phyloP scores from a whole-genome alignment of 768 basidiomycete species.

The Termitomyces sp. region DNA sequence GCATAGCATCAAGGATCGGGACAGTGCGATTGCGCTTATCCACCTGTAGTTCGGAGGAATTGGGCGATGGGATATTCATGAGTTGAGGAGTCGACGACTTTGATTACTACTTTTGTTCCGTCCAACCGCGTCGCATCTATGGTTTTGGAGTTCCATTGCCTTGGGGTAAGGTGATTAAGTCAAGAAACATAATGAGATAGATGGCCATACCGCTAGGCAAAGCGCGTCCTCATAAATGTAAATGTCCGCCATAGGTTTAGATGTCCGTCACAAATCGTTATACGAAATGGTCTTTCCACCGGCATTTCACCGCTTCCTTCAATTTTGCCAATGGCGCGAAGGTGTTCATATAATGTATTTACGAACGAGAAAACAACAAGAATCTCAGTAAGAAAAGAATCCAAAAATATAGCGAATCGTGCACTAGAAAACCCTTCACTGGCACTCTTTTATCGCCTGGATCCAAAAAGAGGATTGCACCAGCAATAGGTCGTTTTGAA shows the following conservation, averaged over 20 bases:
- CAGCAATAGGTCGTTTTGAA: not conserved
- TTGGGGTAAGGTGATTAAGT: not conserved
- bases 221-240: not conserved
- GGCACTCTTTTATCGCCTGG: not conserved
- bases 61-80: not conserved
- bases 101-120: not conserved
- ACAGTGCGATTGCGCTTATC: not conserved
- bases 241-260: not conserved
- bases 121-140: not conserved
- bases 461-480: not conserved
- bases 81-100: not conserved
- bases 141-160: not conserved
- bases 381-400: not conserved
- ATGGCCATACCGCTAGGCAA: not conserved
- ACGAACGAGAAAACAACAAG: not conserved
- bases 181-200: not conserved
- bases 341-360: no score
- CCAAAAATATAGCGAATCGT: not conserved
- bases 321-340: no score
- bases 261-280: no score
- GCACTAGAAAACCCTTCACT: not conserved
- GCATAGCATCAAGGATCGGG: not conserved
- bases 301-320: no score
- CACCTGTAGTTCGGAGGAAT: not conserved
- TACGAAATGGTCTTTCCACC: no score